A percentile compares a stretch with the other conserved stretches of the same genome.
Conservation (phyloP, 768 basidiomycete species). For the Chlorophyllum brunneum region DNA sequence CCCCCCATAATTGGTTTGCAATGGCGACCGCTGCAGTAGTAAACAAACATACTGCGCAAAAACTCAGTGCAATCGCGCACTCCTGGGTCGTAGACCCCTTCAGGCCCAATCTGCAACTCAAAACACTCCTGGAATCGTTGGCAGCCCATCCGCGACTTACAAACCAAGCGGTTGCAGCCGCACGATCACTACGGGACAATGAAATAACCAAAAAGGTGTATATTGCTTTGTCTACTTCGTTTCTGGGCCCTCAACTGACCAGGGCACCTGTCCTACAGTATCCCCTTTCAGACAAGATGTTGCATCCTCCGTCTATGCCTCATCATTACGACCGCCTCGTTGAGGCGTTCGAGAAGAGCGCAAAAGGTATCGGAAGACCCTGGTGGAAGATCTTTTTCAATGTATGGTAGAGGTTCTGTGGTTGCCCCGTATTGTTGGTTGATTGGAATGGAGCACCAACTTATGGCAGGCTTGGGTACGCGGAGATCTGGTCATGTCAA, state of each 20-base stretch:
- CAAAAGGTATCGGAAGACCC: slow-evolving; percentile 70
- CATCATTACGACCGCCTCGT: slow-evolving; percentile 69
- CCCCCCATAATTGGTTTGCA: neutral
- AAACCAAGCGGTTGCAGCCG: slow-evolving; percentile 53
- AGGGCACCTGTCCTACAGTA: slow-evolving; percentile 40
- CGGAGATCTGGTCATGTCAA: neutral
- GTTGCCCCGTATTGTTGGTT: neutral
- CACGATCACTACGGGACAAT: slow-evolving; percentile 51
- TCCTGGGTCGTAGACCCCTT: slow-evolving; percentile 73
- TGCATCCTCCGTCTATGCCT: slow-evolving; percentile 69
- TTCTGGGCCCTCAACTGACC: neutral
- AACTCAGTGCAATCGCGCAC: slow-evolving; percentile 52
- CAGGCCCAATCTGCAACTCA: slow-evolving; percentile 72
- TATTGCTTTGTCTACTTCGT: slow-evolving; percentile 25
- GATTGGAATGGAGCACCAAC: neutral
- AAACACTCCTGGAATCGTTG: slow-evolving; percentile 58
- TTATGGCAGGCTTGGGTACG: neutral
- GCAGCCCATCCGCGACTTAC: slow-evolving; percentile 68
- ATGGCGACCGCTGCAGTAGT: slow-evolving; percentile 20
- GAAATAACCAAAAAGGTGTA: slow-evolving; percentile 55
- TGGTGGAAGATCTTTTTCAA: slow-evolving; percentile 85
- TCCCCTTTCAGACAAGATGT: slow-evolving; percentile 56
- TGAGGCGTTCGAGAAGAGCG: slow-evolving; percentile 72
- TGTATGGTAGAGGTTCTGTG: slow-evolving; percentile 47
- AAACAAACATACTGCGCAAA: slow-evolving; percentile 37